Conservation (phyloP, 768 basidiomycete species). For the Coprinopsis cinerea region DNA sequence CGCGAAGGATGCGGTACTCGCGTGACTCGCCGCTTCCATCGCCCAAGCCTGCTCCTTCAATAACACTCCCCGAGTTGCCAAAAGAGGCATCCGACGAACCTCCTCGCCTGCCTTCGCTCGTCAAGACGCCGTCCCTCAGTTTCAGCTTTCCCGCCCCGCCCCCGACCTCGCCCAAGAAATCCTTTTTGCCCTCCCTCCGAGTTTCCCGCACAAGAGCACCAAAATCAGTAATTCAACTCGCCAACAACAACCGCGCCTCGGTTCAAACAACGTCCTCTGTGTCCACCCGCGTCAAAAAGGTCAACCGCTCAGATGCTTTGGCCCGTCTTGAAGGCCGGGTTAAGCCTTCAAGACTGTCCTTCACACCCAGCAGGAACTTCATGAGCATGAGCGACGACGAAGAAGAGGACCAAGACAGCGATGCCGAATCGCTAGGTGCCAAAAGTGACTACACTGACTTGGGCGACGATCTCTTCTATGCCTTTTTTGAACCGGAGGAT, state of each 20-base stretch:
- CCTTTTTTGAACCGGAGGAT: conserved; percentile 31
- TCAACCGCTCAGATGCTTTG: conserved; percentile 54
- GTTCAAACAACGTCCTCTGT: conserved; percentile 28
- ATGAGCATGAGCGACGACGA: conserved; percentile 66
- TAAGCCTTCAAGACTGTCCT: conserved; percentile 12
- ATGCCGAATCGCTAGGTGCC: conserved; percentile 23
- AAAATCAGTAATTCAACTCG: conserved; percentile 11
- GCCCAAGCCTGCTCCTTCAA: conserved; percentile 53
- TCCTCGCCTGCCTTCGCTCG: conserved; percentile 28
- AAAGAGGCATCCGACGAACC: conserved; percentile 3
- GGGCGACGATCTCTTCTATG: conserved; percentile 15
- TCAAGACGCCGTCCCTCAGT: conserved; percentile 21
- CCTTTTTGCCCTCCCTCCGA: conserved; percentile 13
- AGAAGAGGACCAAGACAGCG: conserved; percentile 50
- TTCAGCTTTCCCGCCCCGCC: conserved; percentile 14
- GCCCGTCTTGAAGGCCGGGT: conserved; percentile 4
- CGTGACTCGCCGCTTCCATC: conserved; percentile 50
- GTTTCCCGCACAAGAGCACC: conserved; percentile 19
- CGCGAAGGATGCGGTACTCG: conserved; percentile 30
- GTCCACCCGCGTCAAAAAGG: conserved; percentile 38
- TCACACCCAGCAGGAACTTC: conserved; percentile 39
- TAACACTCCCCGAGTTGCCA: conserved; percentile 43
- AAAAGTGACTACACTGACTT: conserved; percentile 20
- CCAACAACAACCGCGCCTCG: conserved; percentile 6
- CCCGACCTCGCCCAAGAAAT: conserved; percentile 11